These are phyloP conservation scores for Neopestalotiopsis sp. DNA, from an alignment of 2,329 filamentous ascomycete genomes.

Conservation along the genomic window DNA sequence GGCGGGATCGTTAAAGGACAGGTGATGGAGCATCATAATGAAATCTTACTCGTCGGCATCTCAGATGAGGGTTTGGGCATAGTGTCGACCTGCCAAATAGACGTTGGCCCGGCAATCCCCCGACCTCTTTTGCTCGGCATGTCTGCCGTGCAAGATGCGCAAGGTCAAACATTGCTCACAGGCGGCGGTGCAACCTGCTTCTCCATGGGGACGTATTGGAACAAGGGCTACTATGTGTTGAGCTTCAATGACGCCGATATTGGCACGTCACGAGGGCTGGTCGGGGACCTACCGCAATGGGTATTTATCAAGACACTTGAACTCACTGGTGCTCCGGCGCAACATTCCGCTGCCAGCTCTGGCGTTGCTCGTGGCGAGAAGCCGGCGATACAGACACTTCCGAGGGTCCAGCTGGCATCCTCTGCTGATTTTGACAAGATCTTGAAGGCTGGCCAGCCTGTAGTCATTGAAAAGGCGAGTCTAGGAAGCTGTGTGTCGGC, in stretches of 20 bases:
- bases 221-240: constrained; percentile 51
- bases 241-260: not conserved
- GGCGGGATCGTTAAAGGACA: constrained; percentile 49
- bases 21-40: constrained; percentile 51
- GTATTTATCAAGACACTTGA: constrained; percentile 15
- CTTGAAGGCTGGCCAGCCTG: constrained; percentile 62
- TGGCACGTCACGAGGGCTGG: not conserved
- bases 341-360: not conserved
- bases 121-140: constrained; percentile 76
- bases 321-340: not conserved
- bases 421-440: constrained; percentile 64
- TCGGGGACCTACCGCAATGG: not conserved
- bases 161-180: constrained; percentile 62
- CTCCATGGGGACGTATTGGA: constrained; percentile 89
- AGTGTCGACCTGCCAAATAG: constrained; percentile 26
- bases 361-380: constrained; percentile 33
- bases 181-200: constrained; percentile 90
- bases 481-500: constrained; percentile 69
- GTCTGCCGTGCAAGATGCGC: constrained; percentile 53
- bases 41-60: constrained; percentile 52
- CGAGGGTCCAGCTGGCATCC: constrained; percentile 56
- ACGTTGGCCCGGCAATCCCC: constrained; percentile 17
- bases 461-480: constrained; percentile 67
- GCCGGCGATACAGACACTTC: constrained; percentile 45
- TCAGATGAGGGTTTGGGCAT: constrained; percentile 30